Evolutionary conservation across 805 yeast genomes (phyloP).

Genomic region (Barnettozyma californica): DNA sequence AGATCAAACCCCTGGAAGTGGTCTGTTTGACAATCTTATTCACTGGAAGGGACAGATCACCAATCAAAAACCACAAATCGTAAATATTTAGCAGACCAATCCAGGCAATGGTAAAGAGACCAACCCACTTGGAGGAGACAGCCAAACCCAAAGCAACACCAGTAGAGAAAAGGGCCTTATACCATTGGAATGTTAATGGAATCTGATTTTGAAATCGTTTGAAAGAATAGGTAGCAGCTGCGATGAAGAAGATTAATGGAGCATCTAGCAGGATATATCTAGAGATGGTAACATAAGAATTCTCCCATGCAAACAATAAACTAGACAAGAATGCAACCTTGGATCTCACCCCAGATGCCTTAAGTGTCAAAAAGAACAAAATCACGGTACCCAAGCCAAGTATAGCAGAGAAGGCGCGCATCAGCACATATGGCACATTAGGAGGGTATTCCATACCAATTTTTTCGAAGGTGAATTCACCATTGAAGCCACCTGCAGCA

Average conservation of each 20-base stretch:
- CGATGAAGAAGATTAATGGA: slow-evolving; percentile 72
- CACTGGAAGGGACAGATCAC: slow-evolving; percentile 55
- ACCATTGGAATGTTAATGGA: slow-evolving; percentile 58
- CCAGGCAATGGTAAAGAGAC: slow-evolving; percentile 77
- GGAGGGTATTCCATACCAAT: slow-evolving; percentile 63
- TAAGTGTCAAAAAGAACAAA: slow-evolving; percentile 60
- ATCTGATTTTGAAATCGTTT: slow-evolving; percentile 60
- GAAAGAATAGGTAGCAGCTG: slow-evolving; percentile 59
- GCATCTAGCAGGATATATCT: slow-evolving; percentile 72
- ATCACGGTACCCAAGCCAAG: slow-evolving; percentile 66
- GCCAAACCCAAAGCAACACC: slow-evolving; percentile 72
- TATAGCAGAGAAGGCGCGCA: slow-evolving; percentile 67
- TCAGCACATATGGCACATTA: slow-evolving; percentile 52
- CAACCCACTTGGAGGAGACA: slow-evolving; percentile 78
- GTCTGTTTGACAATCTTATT: slow-evolving; percentile 42
- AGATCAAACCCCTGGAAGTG: slow-evolving; percentile 42
- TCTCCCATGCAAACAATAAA: slow-evolving; percentile 55
- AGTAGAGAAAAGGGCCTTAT: slow-evolving; percentile 53
- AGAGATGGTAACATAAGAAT: slow-evolving; percentile 63
- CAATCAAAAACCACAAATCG: slow-evolving; percentile 67
- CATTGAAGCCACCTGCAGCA: slow-evolving; percentile 62
- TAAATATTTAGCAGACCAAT: slow-evolving; percentile 55
- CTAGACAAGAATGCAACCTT: slow-evolving; percentile 54
- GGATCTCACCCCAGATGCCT: slow-evolving; percentile 67
- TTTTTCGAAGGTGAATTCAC: slow-evolving; percentile 59